Conservation (phyloP, 2,329 filamentous ascomycete genomes). For the Arthroderma sp. region DNA sequence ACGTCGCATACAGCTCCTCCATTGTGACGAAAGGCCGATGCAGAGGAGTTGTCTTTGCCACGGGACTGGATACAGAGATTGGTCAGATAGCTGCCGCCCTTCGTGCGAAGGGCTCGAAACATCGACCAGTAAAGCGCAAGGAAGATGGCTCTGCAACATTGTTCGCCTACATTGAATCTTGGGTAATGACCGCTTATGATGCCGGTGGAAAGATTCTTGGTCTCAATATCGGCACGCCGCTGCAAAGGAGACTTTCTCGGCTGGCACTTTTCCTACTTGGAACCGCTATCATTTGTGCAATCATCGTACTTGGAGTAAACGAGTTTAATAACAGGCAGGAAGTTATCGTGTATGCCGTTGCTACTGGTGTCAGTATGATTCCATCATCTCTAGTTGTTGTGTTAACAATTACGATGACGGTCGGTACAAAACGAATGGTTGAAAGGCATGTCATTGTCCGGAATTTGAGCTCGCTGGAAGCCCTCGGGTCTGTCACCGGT, state of each 20-base stretch:
- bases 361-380: constrained; percentile 47
- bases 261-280: constrained; percentile 53
- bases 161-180: constrained; percentile 39
- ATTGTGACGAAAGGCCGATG: constrained; percentile 50
- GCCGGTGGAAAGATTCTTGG: constrained; percentile 51
- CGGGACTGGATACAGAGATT: constrained; percentile 49
- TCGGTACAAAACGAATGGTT: constrained; percentile 46
- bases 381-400: constrained; percentile 51
- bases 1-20: constrained; percentile 48
- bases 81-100: constrained; percentile 52
- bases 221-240: constrained; percentile 53
- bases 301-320: constrained; percentile 56
- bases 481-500: constrained; percentile 45
- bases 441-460: constrained; percentile 44
- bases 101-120: constrained; percentile 43
- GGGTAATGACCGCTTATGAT: constrained; percentile 41
- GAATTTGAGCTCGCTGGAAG: constrained; percentile 44
- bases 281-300: constrained; percentile 53
- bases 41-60: constrained; percentile 48
- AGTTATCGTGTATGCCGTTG: constrained; percentile 53
- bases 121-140: constrained; percentile 39
- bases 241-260: constrained; percentile 55
- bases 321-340: constrained; percentile 39
- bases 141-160: constrained; percentile 37
- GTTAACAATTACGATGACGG: constrained; percentile 54